A percentile compares a stretch with the other conserved stretches of the same genome.
Conservation (phyloP, 768 basidiomycete species). For the Gautieria morchelliformis region DNA sequence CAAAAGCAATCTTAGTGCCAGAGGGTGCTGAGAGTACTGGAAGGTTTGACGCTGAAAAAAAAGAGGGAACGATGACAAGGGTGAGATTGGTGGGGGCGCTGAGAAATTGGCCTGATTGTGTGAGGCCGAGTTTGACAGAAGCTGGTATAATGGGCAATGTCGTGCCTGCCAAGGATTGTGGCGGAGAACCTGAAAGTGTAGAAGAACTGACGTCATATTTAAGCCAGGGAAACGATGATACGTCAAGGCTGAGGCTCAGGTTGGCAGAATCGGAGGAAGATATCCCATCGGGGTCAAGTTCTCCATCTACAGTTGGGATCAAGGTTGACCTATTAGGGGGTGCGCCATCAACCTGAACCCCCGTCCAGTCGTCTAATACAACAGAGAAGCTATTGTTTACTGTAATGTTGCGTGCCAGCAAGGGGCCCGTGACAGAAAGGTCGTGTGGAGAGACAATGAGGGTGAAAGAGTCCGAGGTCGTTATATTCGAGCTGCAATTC, state of each 20-base stretch:
- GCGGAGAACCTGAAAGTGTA: constrained; percentile 59
- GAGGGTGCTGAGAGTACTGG: constrained; percentile 47
- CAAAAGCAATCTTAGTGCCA: constrained; percentile 23
- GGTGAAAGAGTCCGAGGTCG: constrained; percentile 37
- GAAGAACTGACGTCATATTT: constrained; percentile 44
- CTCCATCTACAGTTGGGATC: too few relatives aligned
- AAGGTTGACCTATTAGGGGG: constrained; percentile 12
- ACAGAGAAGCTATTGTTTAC: constrained; percentile 43
- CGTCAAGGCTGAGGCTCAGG: constrained; percentile 45
- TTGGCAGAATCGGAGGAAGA: neutral
- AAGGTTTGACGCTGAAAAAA: constrained; percentile 51
- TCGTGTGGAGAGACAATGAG: constrained; percentile 63
- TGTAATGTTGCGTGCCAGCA: constrained; percentile 68
- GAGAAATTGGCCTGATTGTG: constrained; percentile 51
- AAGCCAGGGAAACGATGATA: constrained; percentile 36
- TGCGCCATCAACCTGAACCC: constrained; percentile 53
- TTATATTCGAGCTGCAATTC: neutral
- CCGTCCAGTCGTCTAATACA: constrained; percentile 47
- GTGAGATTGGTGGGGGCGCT: constrained; percentile 52
- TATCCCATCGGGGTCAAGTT: neutral
- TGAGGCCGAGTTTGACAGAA: constrained; percentile 44
- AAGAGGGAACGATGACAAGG: constrained; percentile 61
- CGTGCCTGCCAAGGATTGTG: constrained; percentile 28
- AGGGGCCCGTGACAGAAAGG: constrained; percentile 36
- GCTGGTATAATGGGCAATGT: constrained; percentile 26